These are phyloP conservation scores for Monosporascus sp. DNA, from an alignment of 2,329 filamentous ascomycete species.

Conservation along the genomic window DNA sequence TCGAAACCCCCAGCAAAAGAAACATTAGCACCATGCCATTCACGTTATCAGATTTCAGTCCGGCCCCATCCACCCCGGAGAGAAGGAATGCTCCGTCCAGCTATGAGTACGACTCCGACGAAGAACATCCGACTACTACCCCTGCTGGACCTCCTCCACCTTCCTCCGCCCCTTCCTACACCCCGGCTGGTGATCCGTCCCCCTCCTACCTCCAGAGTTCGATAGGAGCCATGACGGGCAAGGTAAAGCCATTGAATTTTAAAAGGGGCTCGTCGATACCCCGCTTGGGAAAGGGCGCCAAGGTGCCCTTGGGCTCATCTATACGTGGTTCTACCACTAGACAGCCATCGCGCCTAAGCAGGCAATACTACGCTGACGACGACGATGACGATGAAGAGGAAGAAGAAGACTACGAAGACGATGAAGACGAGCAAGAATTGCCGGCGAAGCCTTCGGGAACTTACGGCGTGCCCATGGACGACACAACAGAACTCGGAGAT, in stretches of 20 bases:
- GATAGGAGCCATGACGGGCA: conserved; percentile 37
- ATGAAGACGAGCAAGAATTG: conserved; percentile 32
- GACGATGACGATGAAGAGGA: conserved; percentile 32
- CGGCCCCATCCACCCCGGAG: conserved; percentile 46
- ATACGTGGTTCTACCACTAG: conserved; percentile 34
- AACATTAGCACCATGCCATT: conserved; percentile 20
- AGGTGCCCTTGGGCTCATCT: conserved; percentile 43
- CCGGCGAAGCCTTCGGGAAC: conserved; percentile 21
- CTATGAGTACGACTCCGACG: conserved; percentile 33
- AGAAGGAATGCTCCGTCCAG: conserved; percentile 29
- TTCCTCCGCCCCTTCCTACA: conserved; percentile 50
- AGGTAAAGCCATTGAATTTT: conserved; percentile 35
- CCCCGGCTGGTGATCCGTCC: conserved; percentile 51
- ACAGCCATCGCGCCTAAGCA: conserved; percentile 49
- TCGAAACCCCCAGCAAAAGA: conserved; percentile 4
- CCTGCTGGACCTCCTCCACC: conserved; percentile 45
- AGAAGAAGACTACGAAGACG: conserved; percentile 34
- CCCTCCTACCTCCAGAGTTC: conserved; percentile 51
- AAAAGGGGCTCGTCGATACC: conserved; percentile 26
- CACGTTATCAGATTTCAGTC: conserved; percentile 38
- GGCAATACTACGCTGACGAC: conserved; percentile 31
- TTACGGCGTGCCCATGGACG: conserved; percentile 28
- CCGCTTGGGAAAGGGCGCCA: conserved; percentile 31
- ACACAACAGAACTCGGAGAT: conserved; percentile 35
- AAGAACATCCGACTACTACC: conserved; percentile 45